These are phyloP conservation scores for Schizosaccharomyces japonicus DNA, from an alignment of 805 yeast genomes.

Conservation along the genomic window DNA sequence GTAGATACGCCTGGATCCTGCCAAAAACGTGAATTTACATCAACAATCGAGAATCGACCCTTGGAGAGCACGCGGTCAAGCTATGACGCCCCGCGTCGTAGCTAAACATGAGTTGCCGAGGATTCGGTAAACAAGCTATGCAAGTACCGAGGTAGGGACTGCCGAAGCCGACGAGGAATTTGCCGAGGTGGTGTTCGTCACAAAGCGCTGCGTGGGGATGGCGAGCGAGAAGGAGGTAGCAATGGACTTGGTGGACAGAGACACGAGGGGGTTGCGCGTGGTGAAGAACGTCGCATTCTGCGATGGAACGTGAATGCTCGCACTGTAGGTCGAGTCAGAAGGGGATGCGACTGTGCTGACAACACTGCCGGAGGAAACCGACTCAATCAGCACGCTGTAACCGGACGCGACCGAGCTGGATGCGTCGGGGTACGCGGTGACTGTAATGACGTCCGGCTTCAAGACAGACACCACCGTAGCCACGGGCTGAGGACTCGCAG, in stretches of 20 bases:
- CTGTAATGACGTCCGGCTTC: not conserved
- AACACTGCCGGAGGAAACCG: not conserved
- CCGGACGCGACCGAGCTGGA: slow-evolving; percentile 5
- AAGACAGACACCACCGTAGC: not conserved
- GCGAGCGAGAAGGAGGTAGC: not conserved
- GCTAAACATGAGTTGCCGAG: too few species aligned
- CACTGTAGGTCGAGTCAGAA: not conserved
- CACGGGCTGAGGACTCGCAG: not conserved
- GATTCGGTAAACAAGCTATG: too few species aligned
- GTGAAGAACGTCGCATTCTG: not conserved
- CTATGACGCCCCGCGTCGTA: too few species aligned
- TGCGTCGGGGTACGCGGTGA: not conserved
- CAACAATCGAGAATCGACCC: too few species aligned
- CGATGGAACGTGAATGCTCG: not conserved
- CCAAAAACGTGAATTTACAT: too few species aligned
- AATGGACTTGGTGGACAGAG: not conserved
- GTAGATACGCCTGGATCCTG: too few species aligned
- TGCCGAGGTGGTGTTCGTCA: too few species aligned
- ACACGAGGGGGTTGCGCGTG: not conserved
- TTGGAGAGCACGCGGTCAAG: too few species aligned
- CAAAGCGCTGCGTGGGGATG: too few species aligned
- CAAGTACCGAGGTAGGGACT: too few species aligned
- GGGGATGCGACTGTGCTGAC: not conserved
- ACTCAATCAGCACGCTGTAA: not conserved
- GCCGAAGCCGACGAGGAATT: too few species aligned